Percentiles rank a stretch among this genome's conserved stretches.
Conservation (phyloP, 2,329 filamentous ascomycete species). For the Pestalotiopsis sp. region DNA sequence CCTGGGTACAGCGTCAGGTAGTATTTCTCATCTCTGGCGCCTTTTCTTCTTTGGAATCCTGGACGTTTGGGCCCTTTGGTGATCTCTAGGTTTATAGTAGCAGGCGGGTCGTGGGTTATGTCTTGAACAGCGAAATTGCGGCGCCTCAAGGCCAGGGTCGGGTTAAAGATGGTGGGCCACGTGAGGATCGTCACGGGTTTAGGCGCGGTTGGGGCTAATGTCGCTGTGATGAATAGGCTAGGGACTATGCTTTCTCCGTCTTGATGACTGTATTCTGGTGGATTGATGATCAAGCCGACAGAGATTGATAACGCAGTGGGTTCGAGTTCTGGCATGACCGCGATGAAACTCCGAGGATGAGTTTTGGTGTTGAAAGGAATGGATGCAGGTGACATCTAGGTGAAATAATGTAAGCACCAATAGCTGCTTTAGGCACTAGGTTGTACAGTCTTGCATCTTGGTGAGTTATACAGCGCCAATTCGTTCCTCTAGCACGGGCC, state of each 20-base stretch:
- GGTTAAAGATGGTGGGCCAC: conserved; percentile 15
- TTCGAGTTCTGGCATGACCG: not conserved
- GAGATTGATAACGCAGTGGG: not conserved
- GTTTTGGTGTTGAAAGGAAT: not conserved
- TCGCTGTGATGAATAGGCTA: conserved; percentile 9
- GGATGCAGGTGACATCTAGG: not conserved
- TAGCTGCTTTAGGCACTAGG: not conserved
- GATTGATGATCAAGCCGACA: not conserved
- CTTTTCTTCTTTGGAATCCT: not conserved
- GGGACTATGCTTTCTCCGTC: not conserved
- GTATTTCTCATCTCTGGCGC: not conserved
- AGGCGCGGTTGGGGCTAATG: conserved; percentile 6
- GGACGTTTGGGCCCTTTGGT: not conserved
- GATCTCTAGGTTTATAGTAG: not conserved
- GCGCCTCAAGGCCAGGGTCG: conserved; percentile 11
- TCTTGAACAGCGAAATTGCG: conserved; percentile 14
- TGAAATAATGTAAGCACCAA: not conserved
- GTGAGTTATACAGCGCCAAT: not conserved
- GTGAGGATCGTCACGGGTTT: conserved; percentile 11
- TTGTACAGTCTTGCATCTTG: not conserved
- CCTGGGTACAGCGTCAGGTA: conserved; percentile 9
- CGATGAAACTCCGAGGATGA: not conserved
- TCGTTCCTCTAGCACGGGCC: too few species aligned
- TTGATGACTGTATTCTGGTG: not conserved
- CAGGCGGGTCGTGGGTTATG: conserved; percentile 13